A percentile compares a stretch with the other conserved stretches of the same genome.
phyloP scores from a whole-genome alignment of 1,284 basidiomycete species.

The Fistulinella cinereoalba region DNA sequence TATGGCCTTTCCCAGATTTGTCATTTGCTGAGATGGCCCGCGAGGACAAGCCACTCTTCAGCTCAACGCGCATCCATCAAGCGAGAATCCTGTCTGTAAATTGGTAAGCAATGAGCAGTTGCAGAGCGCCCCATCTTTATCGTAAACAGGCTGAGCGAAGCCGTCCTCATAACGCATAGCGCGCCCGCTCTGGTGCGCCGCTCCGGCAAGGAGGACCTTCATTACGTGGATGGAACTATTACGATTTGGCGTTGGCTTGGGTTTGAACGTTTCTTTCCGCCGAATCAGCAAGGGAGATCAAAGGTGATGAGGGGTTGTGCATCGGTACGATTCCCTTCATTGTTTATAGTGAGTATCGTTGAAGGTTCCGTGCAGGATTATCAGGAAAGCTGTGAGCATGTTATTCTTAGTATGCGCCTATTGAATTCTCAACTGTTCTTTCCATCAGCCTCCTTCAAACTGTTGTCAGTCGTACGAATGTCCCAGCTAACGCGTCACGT shows the following conservation, averaged over 20 bases:
- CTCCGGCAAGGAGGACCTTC: conserved; percentile 30
- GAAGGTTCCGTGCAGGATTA: conserved; percentile 50
- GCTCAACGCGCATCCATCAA: conserved; percentile 59
- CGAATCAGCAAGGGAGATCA: conserved; percentile 36
- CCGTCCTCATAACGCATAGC: conserved; percentile 59
- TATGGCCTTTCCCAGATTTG: conserved; percentile 53
- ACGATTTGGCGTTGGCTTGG: conserved; percentile 67
- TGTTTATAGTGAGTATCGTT: conserved; percentile 7
- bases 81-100: conserved; percentile 60
- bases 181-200: conserved; percentile 55
- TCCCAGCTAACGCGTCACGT: conserved; percentile 41
- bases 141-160: conserved; percentile 51
- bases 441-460: conserved; percentile 56
- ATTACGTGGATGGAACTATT: conserved; percentile 50
- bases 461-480: conserved; percentile 50
- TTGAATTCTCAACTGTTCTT: conserved; percentile 8
- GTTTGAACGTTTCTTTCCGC: conserved; percentile 62
- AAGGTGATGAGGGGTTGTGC: conserved; percentile 53
- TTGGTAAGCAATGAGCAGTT: conserved; percentile 43
- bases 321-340: conserved; percentile 45
- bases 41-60: conserved; percentile 74
- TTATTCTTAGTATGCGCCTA: background rate
- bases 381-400: conserved; percentile 58
- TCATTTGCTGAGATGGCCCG: conserved; percentile 41
- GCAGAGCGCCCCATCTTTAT: background rate